Evolutionary conservation across 1,284 basidiomycete species (phyloP), one percentile per base, ranked within the genome.

Genomic region (Pterula multifida): DNA sequence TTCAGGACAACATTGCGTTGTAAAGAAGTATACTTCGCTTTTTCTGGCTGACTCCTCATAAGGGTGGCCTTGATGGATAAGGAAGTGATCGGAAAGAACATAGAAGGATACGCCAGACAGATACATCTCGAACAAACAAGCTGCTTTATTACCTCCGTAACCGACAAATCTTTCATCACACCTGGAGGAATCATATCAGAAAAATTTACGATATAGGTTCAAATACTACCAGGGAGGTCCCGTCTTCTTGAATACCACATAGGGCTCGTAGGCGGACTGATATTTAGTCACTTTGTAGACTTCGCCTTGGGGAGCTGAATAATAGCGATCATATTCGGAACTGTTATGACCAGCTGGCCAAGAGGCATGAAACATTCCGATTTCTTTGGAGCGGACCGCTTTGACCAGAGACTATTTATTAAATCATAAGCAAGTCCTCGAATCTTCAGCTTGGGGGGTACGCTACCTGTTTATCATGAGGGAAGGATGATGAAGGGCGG

Each of bases 161-260:
- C 89, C 89, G 46, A 89, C 75, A 58, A 92, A 92, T n/a, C 88
- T 76, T 60, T 90, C 89, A 58, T 91, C 88, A 58, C 88, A 91
- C 85, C 69, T 71, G 51, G 26, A 49, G 45, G 49, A 49, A 51
- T 48, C 28, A 15, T 32, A 39, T 36, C 26, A 24, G 21, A 26
- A 24, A 32, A 24, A 26, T 26, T 26, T 45, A 13, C 21, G 26
- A 3, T 9, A 13, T 48, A 49, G 47, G 9, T 24, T 47, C 44
- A 42, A 45, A 54, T 61, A 68, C 36, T 56, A 82, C 85, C 85
- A 85, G 36, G 83, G 81, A 3, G 81, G 75, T 1, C 81, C 83
- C 47, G 85, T 78, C 55, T 79, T 84, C 63, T 75, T 83, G 60
- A 85, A 82, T 50, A 92, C 78, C 26, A 90, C 74, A 58, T 91